Percentiles rank a stretch among this genome's conserved stretches.
Conservation (phyloP, 2,329 filamentous ascomycete genomes). For the Penicillium polonicum region DNA sequence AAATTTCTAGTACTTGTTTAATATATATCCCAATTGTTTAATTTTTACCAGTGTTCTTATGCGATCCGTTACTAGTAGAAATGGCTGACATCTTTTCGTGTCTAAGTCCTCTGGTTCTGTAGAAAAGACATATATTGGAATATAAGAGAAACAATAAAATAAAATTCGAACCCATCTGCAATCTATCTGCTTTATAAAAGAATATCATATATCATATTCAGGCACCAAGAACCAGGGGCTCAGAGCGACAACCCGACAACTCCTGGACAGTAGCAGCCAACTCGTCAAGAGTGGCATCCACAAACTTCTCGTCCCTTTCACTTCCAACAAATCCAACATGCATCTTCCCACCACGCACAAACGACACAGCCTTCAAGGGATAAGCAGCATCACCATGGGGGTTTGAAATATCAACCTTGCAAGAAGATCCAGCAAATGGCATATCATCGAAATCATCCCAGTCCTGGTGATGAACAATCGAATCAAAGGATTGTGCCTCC, state of each 20-base stretch:
- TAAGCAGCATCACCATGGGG: conserved; percentile 52
- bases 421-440: conserved; percentile 35
- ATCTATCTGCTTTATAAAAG: conserved; percentile 5
- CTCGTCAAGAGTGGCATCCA: conserved; percentile 53
- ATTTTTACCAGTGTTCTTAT: not conserved
- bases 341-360: conserved; percentile 58
- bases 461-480: conserved; percentile 58
- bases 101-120: not conserved
- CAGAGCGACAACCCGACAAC: conserved; percentile 27
- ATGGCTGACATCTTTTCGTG: not conserved
- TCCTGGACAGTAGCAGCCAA: conserved; percentile 45
- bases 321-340: conserved; percentile 57
- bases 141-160: not conserved
- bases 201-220: conserved; percentile 3
- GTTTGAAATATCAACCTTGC: conserved; percentile 58
- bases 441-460: conserved; percentile 60
- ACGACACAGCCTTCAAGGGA: conserved; percentile 40
- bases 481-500: conserved; percentile 51
- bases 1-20: conserved; percentile 2
- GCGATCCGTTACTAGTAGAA: not conserved
- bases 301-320: conserved; percentile 51
- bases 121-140: not conserved
- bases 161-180: not conserved
- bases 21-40: conserved; percentile 1
- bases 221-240: conserved; percentile 10